A percentile compares a stretch with the other conserved stretches of the same genome.
phyloP scores from a whole-genome alignment of 345 rosid genomes.

The Brassica incana region DNA sequence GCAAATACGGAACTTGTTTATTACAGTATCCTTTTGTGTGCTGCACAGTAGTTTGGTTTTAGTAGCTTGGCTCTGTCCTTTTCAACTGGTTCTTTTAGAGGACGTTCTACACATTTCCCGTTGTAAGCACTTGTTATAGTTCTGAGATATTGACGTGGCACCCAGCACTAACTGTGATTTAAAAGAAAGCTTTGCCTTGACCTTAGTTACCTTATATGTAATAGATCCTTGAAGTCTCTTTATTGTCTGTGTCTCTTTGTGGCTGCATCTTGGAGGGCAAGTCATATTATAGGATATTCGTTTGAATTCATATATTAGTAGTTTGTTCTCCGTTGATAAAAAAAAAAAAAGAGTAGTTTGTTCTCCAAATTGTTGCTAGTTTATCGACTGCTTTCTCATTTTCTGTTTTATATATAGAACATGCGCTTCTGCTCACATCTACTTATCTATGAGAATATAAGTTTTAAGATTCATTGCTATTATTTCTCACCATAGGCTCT shows the following conservation, averaged over 20 bases:
- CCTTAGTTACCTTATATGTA: neutral
- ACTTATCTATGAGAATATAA: conserved; percentile 1
- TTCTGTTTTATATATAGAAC: neutral
- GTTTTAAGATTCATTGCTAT: conserved; percentile 1
- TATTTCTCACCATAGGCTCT: conserved; percentile 16
- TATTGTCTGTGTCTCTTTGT: conserved; percentile 8
- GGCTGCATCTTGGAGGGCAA: neutral
- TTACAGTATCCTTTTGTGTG: neutral
- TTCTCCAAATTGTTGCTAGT: conserved; percentile 1
- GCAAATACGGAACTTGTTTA: neutral
- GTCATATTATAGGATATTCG: neutral
- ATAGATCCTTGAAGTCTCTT: neutral
- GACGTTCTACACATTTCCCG: neutral
- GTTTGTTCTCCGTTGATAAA: neutral
- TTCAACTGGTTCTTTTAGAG: neutral
- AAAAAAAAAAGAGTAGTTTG: neutral
- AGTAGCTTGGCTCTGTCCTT: conserved; percentile 2
- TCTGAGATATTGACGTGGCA: conserved; percentile 2
- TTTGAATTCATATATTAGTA: neutral
- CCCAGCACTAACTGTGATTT: neutral
- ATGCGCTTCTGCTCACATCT: conserved; percentile 11
- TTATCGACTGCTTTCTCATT: neutral
- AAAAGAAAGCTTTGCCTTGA: conserved; percentile 3
- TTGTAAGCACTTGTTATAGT: conserved; percentile 7
- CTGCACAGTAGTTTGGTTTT: conserved; percentile 15